Conservation (phyloP, 805 yeast genomes). For the Scheffersomyces spartinae region DNA sequence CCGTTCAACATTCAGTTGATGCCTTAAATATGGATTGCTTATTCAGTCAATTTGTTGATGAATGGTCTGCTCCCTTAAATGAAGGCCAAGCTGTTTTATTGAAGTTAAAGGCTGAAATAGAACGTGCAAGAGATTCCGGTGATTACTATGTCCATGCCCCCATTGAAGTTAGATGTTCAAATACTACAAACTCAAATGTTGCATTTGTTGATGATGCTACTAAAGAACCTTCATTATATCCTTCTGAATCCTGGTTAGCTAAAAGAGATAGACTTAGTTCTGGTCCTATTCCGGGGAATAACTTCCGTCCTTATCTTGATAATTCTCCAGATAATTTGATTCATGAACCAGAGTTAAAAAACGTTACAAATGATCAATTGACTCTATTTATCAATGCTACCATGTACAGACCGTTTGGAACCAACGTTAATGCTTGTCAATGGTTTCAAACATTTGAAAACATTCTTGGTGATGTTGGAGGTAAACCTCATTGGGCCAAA, state of each 20-base stretch:
- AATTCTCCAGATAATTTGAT: slow-evolving; percentile 54
- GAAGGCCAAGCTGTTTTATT: slow-evolving; percentile 63
- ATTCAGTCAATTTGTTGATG: slow-evolving; percentile 88
- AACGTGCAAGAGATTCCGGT: slow-evolving; percentile 44
- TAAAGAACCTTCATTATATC: slow-evolving; percentile 24
- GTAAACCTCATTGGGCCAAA: slow-evolving; percentile 98
- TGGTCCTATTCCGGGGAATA: slow-evolving; percentile 83
- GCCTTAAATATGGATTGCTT: slow-evolving; percentile 94
- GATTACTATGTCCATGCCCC: slow-evolving; percentile 90
- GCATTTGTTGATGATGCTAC: slow-evolving; percentile 21
- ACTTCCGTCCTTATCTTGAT: slow-evolving; percentile 70
- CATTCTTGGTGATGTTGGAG: slow-evolving; percentile 65
- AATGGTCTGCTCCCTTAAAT: slow-evolving; percentile 89
- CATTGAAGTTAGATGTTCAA: slow-evolving; percentile 87
- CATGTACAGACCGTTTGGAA: slow-evolving; percentile 86
- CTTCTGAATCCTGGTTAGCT: slow-evolving; percentile 37
- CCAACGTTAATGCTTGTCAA: slow-evolving; percentile 56
- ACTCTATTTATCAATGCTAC: slow-evolving; percentile 88
- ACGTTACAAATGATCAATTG: slow-evolving; percentile 60
- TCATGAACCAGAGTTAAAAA: slow-evolving; percentile 37
- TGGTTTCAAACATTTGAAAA: slow-evolving; percentile 85
- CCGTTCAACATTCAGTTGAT: slow-evolving; percentile 71
- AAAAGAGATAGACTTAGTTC: slow-evolving; percentile 40
- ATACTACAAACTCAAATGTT: slow-evolving; percentile 46
- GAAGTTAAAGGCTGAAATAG: slow-evolving; percentile 50